These are phyloP conservation scores for Pythium brachiatum DNA, from an alignment of 352 stramenopile species.

Conservation along the genomic window DNA sequence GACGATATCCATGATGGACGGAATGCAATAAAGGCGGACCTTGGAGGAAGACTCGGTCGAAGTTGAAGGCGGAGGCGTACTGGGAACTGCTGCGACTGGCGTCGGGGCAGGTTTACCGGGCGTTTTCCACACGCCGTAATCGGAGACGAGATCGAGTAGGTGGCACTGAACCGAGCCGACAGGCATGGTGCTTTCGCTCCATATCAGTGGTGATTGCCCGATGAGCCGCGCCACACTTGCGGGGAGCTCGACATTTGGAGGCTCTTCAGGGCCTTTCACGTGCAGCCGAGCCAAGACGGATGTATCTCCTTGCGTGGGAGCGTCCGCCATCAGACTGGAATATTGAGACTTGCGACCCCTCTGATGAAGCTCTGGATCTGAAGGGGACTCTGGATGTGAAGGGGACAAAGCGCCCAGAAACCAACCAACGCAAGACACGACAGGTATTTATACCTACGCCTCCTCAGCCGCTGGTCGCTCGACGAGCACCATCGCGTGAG, in stretches of 20 bases:
- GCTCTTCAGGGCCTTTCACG: slow-evolving; percentile 17
- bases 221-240: slow-evolving; percentile 8
- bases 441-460: no score
- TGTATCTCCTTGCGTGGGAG: no score
- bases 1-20: slow-evolving; percentile 28
- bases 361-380: no score
- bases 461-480: slow-evolving; percentile 20
- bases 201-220: slow-evolving; percentile 5
- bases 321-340: no score
- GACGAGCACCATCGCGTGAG: neutral
- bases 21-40: slow-evolving; percentile 17
- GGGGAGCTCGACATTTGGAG: neutral
- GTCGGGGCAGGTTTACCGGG: slow-evolving; percentile 1
- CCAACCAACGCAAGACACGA: no score
- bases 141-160: slow-evolving; percentile 18
- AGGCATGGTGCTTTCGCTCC: slow-evolving; percentile 14
- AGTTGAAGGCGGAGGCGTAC: no score
- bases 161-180: slow-evolving; percentile 6
- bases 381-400: no score
- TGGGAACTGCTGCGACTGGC: no score
- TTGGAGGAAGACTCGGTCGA: neutral
- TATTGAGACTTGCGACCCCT: no score
- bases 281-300: slow-evolving; percentile 27
- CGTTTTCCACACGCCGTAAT: slow-evolving; percentile 23
- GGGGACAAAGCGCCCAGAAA: no score